Evolutionary conservation across 176 grass and related monocot species (phyloP).

Genomic region (Elaeis guineensis): DNA sequence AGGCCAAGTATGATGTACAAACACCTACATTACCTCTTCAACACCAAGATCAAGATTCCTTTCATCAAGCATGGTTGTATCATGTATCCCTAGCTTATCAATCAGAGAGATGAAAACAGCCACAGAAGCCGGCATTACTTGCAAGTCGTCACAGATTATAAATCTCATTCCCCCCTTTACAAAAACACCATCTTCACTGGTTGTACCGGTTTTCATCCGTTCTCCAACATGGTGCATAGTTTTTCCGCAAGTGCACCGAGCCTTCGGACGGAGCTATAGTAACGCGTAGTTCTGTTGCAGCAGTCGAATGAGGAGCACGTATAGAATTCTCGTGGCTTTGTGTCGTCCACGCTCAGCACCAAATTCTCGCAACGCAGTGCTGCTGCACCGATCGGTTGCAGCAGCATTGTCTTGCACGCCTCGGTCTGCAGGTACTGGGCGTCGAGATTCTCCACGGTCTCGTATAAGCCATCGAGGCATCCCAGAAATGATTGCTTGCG

Average conservation of each 20-base stretch:
- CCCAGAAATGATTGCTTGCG: slow-evolving; percentile 21
- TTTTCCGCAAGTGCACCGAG: slow-evolving; percentile 8
- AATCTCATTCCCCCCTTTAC: slow-evolving; percentile 5
- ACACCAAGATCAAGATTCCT: too few species aligned
- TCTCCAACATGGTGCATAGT: not conserved
- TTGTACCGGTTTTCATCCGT: not conserved
- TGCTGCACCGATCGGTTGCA: not conserved
- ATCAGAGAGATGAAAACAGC: too few species aligned
- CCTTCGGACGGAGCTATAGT: not conserved
- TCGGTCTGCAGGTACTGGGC: not conserved
- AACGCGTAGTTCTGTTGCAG: not conserved
- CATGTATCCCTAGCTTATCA: too few species aligned
- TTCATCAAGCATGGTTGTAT: too few species aligned
- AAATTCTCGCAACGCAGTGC: not conserved
- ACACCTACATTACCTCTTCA: too few species aligned
- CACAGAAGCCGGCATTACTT: not conserved
- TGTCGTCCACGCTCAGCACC: not conserved
- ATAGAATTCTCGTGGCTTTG: not conserved
- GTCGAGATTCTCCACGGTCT: slow-evolving; percentile 22
- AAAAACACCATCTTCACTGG: slow-evolving; percentile 9
- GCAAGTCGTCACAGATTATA: slow-evolving; percentile 28
- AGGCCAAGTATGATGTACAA: too few species aligned
- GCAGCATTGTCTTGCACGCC: slow-evolving; percentile 31
- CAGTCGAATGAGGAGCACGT: not conserved
- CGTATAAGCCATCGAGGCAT: slow-evolving; percentile 26